Evolutionary conservation across 148 eudicot species (phyloP).

Genomic region (Pouteria glomerata): DNA sequence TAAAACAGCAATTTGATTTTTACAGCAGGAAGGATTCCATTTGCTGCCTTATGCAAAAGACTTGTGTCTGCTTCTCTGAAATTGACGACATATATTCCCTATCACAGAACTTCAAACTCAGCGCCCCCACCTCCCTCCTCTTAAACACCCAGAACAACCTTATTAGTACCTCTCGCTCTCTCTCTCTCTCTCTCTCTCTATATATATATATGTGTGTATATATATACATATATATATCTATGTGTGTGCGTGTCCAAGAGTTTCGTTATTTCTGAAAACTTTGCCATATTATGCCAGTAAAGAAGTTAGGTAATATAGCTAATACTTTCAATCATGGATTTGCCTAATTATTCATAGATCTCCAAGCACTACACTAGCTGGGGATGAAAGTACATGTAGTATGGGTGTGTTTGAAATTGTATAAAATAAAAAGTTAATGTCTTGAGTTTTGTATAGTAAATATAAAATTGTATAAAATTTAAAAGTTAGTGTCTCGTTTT

Average conservation of each 20-base stretch:
- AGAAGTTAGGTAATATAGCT: neutral
- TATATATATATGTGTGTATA: too few species aligned
- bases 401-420: too few species aligned
- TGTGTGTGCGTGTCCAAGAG: neutral
- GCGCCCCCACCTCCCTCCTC: neutral
- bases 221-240: too few species aligned
- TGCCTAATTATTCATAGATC: too few species aligned
- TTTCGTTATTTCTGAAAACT: neutral
- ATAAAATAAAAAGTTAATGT: too few species aligned
- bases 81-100: slow-evolving; percentile 1
- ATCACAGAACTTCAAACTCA: neutral
- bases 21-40: slow-evolving; percentile 10
- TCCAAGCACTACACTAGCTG: too few species aligned
- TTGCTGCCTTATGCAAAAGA: neutral
- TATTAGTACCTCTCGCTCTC: neutral
- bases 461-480: too few species aligned
- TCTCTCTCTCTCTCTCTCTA: slow-evolving; percentile 1
- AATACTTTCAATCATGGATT: too few species aligned
- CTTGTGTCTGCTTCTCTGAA: neutral
- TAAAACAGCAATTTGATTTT: slow-evolving; percentile 20
- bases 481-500: too few species aligned
- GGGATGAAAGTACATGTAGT: too few species aligned
- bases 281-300: neutral
- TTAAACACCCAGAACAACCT: neutral
- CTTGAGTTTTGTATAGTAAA: too few species aligned